These are phyloP conservation scores for Malus hybrid DNA, from an alignment of 331 rosid species.

Conservation along the genomic window DNA sequence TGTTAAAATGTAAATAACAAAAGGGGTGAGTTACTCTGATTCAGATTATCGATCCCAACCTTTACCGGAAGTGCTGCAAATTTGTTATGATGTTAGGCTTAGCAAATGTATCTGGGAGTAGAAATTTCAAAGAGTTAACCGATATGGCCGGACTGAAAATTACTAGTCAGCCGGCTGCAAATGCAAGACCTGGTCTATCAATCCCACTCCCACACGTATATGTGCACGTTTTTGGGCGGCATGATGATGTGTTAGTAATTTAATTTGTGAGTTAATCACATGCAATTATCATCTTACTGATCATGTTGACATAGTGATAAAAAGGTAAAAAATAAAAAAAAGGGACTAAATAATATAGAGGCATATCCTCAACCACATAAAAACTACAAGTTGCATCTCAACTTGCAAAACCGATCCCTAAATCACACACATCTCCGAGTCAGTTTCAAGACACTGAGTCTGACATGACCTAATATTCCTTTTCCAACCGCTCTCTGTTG, in stretches of 20 bases:
- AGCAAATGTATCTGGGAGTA: neutral
- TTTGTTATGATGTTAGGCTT: neutral
- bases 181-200: neutral
- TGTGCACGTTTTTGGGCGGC: neutral
- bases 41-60: neutral
- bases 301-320: neutral
- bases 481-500: neutral
- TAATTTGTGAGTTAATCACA: neutral
- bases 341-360: neutral
- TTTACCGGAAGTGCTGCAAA: too few species aligned
- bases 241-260: neutral
- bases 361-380: neutral
- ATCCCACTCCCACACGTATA: neutral
- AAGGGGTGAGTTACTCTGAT: neutral
- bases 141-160: neutral
- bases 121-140: neutral
- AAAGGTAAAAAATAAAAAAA: too few species aligned
- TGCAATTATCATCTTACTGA: neutral
- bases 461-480: neutral
- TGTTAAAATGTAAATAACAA: neutral
- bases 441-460: neutral
- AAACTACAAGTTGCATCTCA: slow-evolving; percentile 8
- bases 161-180: neutral
- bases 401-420: slow-evolving; percentile 5
- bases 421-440: neutral